Percentiles rank a stretch among this genome's conserved stretches.
These are phyloP conservation scores for Vitis amurensis DNA, from an alignment of 164 flowering plant genomes.

Conservation along the genomic window DNA sequence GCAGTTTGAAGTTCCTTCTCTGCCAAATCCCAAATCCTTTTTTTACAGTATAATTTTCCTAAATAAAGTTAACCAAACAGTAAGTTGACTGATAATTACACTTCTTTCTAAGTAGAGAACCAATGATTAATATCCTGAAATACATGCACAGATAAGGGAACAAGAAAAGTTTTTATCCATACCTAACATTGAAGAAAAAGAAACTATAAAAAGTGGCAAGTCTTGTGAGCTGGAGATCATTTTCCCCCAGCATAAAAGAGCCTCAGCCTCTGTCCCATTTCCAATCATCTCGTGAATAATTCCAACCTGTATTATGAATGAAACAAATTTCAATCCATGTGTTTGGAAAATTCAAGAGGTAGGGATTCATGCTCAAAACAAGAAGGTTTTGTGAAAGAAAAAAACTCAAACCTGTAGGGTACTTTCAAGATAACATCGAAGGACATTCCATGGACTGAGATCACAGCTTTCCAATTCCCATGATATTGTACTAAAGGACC, in stretches of 20 bases:
- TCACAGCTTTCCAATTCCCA: conserved; percentile 35
- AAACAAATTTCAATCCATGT: background rate
- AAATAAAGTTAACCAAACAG: background rate
- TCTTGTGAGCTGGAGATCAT: conserved; percentile 51
- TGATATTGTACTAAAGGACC: conserved; percentile 34
- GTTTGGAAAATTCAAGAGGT: background rate
- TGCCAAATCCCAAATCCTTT: conserved; percentile 42
- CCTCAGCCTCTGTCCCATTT: conserved; percentile 74
- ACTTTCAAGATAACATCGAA: conserved; percentile 87
- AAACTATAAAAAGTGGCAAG: conserved; percentile 57
- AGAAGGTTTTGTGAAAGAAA: background rate
- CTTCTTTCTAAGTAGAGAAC: background rate
- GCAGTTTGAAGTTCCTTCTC: conserved; percentile 50
- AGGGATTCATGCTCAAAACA: background rate
- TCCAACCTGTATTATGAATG: conserved; percentile 59
- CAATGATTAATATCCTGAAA: background rate
- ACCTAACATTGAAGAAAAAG: conserved; percentile 82
- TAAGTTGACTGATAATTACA: background rate
- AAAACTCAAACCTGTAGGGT: conserved; percentile 63
- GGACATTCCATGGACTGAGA: conserved; percentile 87
- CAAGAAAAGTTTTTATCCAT: conserved; percentile 9
- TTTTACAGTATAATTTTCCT: conserved; percentile 60
- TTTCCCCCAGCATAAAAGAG: conserved; percentile 65
- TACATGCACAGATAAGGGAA: background rate
- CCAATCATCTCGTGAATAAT: conserved; percentile 71